A percentile compares a stretch with the other conserved stretches of the same genome.
Evolutionary conservation across 371 early-diverging fungal species (phyloP).

Genomic region (Mucor racemosus): DNA sequence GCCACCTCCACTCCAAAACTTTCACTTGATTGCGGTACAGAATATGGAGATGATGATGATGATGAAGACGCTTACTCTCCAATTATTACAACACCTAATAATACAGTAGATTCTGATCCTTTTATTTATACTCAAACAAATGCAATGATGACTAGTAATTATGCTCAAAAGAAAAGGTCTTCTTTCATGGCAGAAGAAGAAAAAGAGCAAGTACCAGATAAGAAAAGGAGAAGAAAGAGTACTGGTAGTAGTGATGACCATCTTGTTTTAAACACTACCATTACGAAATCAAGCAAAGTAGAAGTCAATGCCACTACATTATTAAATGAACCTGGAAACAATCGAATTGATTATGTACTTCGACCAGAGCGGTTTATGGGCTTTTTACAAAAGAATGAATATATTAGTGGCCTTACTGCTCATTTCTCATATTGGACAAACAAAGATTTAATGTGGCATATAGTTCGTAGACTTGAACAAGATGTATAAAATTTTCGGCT

Average conservation of each 20-base stretch:
- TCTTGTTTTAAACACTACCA: constrained; percentile 1
- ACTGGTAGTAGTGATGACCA: background rate
- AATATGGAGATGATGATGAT: constrained; percentile 16
- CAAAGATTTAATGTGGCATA: constrained; percentile 56
- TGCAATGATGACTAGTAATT: background rate
- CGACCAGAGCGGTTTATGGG: constrained; percentile 50
- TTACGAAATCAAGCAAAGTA: constrained; percentile 1
- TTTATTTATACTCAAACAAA: background rate
- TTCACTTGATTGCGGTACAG: background rate
- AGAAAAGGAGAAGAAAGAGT: constrained; percentile 6
- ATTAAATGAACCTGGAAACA: background rate
- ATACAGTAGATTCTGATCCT: background rate
- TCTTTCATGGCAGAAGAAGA: background rate
- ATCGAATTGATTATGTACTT: constrained; percentile 45
- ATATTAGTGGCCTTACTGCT: constrained; percentile 49
- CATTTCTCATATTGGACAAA: constrained; percentile 61
- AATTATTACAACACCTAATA: background rate
- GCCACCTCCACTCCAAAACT: constrained; percentile 23
- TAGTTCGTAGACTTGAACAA: constrained; percentile 34
- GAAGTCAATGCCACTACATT: background rate
- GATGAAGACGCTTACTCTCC: background rate
- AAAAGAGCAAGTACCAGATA: background rate
- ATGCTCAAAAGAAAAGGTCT: background rate
- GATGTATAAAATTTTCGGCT: background rate
- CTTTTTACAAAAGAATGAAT: constrained; percentile 42